Evolutionary conservation across 2,329 filamentous ascomycete genomes (phyloP), one percentile per base, ranked within the genome.

Genomic region (Hypoxylon sp.): DNA sequence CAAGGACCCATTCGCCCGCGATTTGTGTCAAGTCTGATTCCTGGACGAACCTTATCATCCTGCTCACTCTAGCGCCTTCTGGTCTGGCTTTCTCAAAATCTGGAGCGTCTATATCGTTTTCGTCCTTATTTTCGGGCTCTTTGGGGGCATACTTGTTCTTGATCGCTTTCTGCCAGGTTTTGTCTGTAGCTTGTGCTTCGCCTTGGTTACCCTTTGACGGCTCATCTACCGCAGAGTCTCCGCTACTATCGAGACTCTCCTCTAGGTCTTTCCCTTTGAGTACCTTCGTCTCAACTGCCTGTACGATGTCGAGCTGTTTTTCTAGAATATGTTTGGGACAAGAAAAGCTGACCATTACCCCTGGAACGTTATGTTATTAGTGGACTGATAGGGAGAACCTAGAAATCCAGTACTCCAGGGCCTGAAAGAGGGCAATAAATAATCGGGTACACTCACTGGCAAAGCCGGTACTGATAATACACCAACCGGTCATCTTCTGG

Each of bases 1-100:
- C 77, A 21, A 79, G 68, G 32, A 79, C 75, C 76, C 76, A 79
- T 69, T 78, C 76, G n/a, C 76, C 78, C 0, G 75, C 77, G 37
- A 78, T 67, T 7, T 74, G 52, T 7, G 72, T 62, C 2, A 79
- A 53, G 32, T 72, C 51, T 3, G 72, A 64, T 52, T 77, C 74
- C 62, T 79, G 74, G 11, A 79, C 72, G 57, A 78, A 78, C 21
- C 69, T 65, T 46, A 79, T 73, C 75, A 78, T 77, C 32, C 71
- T 69, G 54, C 58, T 73, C 29, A 75, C 73, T 50, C 68, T 65
- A 15, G 42, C 54, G 29, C 66, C 67, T 48, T 74, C 73, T 31
- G 74, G 70, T 35, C 70, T 67, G 8, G 67, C 73, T 32, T 67
- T 54, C 21, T 61, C 65, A 19, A 52, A 54, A 42, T 47, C 59